Evolutionary conservation across 2,329 filamentous ascomycete genomes (phyloP).

Genomic region (Fusarium pilosicola): DNA sequence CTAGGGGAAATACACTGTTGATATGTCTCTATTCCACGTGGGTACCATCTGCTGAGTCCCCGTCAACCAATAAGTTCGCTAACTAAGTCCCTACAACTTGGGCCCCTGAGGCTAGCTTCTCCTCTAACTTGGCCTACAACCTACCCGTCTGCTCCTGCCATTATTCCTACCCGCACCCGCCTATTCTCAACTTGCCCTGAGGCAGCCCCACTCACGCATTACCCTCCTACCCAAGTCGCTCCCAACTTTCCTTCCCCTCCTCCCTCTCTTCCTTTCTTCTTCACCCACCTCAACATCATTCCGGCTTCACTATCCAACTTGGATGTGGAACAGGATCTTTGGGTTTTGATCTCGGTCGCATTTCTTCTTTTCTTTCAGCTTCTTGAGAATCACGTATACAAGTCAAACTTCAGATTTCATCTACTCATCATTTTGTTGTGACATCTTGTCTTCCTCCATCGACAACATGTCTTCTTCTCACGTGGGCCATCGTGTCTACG

Average conservation of each 20-base stretch:
- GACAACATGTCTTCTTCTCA: constrained; percentile 53
- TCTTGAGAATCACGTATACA: constrained; percentile 13
- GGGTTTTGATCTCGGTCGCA: constrained; percentile 28
- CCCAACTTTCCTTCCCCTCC: constrained; percentile 10
- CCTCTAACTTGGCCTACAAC: constrained; percentile 5
- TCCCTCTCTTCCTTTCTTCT: neutral
- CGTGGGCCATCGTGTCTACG: constrained; percentile 51
- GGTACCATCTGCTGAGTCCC: neutral
- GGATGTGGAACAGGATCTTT: constrained; percentile 22
- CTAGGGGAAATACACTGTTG: neutral
- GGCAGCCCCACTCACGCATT: constrained; percentile 6
- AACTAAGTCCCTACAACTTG: constrained; percentile 11
- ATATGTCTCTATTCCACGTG: neutral
- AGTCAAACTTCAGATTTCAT: constrained; percentile 10
- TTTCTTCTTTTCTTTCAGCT: constrained; percentile 22
- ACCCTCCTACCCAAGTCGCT: constrained; percentile 3
- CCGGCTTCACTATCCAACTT: constrained; percentile 18
- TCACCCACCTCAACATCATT: constrained; percentile 20
- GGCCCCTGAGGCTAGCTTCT: neutral
- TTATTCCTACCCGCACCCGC: neutral
- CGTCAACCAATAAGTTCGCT: neutral
- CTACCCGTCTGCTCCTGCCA: constrained; percentile 17
- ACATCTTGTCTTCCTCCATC: neutral
- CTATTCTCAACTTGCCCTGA: constrained; percentile 1
- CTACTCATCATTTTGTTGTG: constrained; percentile 29